A percentile compares a stretch with the other conserved stretches of the same genome.
phyloP scores from a whole-genome alignment of 352 stramenopile genomes.

The Phytophthora fragariaefolia region DNA sequence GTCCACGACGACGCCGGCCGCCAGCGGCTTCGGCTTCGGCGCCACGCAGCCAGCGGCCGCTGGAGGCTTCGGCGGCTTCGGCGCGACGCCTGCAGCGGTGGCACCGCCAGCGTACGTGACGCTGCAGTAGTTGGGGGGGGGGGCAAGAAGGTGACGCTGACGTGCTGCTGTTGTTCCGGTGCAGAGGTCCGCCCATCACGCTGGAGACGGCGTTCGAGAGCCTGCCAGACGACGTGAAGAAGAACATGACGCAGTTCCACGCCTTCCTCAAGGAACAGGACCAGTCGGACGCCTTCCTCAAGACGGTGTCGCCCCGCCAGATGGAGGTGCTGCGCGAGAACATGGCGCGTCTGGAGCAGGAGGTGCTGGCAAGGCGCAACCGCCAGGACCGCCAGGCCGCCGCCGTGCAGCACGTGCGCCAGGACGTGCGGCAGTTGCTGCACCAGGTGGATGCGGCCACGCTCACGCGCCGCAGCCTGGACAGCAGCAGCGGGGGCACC shows the following conservation, averaged over 20 bases:
- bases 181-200: conserved; percentile 54
- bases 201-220: conserved; percentile 78
- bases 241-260: conserved; percentile 82
- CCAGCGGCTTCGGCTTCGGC: conserved; percentile 45
- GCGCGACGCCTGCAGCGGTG: conserved; percentile 18
- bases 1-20: conserved; percentile 6
- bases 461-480: conserved; percentile 68
- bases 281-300: conserved; percentile 75
- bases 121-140: background rate
- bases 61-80: conserved; percentile 38
- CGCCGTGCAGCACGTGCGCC: conserved; percentile 70
- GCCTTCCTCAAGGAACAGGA: conserved; percentile 77
- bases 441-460: conserved; percentile 76
- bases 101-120: conserved; percentile 26
- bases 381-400: conserved; percentile 62
- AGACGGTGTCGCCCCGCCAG: conserved; percentile 66
- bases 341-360: conserved; percentile 65
- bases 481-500: conserved; percentile 47
- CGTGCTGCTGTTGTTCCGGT: conserved; percentile 2
- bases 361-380: conserved; percentile 67
- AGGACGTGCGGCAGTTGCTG: conserved; percentile 78
- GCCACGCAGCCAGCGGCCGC: conserved; percentile 15
- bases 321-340: conserved; percentile 64
- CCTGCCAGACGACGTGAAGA: conserved; percentile 75
- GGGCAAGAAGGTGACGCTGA: background rate